Base-by-base conservation (phyloP, 768 basidiomycete genomes). In the Calocybe indica region DNA sequence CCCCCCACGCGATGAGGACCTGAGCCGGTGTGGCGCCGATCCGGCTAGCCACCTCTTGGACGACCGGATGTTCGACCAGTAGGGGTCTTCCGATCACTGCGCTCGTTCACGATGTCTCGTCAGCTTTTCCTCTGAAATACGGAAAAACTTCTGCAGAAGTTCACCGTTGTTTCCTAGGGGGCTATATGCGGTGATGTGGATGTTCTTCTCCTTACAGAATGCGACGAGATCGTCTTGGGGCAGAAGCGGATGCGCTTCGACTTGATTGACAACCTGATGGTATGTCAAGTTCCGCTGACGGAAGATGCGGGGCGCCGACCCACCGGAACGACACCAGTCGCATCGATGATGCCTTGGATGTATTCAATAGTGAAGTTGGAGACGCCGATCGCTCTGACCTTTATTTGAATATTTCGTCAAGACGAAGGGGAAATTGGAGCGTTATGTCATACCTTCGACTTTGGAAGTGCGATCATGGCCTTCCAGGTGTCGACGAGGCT, bases 1-100 rank as follows among this genome's bases (percentile, higher is more conserved):
- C 77, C 9, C 80, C 85, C 89, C 89, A 94, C 0, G 88, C 87
- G 51, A 95, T 68, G 46, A 93, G 73, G 34, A 93, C 84, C 63
- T 93, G 88, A 0, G 89, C 91, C 2, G 88, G 69, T 1, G 84
- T 83, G 5, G 80, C 84, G 32, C 69, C 68, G 33, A 85, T 72
- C 56, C 71, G 73, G 51, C 79, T 63, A 14, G 88, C 89, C 40
- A 92, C 73, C 46, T 75, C 75, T 40, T 72, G 56, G 22, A 93
- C 76, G 40, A 68, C 69, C 4, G 79, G 63, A 61, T 88, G 70
- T 38, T 90, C 87, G 2, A 84, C 83, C 49, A 91, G 69, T 65
- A 78, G 78, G 47, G 79, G 80, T 61, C 76, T 72, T 57, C 79
- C 79, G 10, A 75, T 59, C 65, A 74, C 84, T 84, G 50, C n/a